Conservation (phyloP, 768 basidiomycete species). For the Boletus rufocinnamomeus region DNA sequence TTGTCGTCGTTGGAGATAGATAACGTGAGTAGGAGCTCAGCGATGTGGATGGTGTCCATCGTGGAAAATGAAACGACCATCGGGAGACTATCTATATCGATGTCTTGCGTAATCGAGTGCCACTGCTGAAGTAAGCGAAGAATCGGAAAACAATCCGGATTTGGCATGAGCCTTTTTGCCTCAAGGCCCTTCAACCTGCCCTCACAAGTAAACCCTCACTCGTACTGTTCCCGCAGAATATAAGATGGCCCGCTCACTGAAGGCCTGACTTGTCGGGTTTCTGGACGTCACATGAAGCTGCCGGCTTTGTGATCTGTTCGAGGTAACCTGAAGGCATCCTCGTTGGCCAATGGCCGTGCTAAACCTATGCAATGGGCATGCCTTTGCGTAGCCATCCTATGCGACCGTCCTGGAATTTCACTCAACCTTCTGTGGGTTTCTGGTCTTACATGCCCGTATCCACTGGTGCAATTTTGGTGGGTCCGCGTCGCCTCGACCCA, state of each 20-base stretch:
- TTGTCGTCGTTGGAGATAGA: slow-evolving; percentile 39
- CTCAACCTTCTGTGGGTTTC: slow-evolving; percentile 10
- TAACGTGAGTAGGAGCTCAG: slow-evolving; percentile 47
- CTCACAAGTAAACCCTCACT: neutral
- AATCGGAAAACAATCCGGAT: neutral
- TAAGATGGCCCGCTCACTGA: neutral
- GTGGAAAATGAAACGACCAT: neutral
- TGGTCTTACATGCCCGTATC: slow-evolving; percentile 27
- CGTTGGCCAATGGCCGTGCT: slow-evolving; percentile 30
- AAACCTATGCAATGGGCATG: slow-evolving; percentile 28
- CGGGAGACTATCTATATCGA: neutral
- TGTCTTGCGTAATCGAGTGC: neutral
- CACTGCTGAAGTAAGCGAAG: neutral
- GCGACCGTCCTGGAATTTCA: slow-evolving; percentile 18
- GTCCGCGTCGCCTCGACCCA: slow-evolving; percentile 25
- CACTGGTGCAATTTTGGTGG: slow-evolving; percentile 13
- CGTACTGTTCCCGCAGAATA: neutral
- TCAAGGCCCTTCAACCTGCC: neutral
- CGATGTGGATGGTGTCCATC: slow-evolving; percentile 45
- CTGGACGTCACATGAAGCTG: slow-evolving; percentile 13
- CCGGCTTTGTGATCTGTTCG: slow-evolving; percentile 16
- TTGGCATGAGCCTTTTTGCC: neutral
- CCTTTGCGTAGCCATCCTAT: slow-evolving; percentile 15
- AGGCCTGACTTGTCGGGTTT: neutral
- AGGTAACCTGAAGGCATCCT: slow-evolving; percentile 30